These are phyloP conservation scores for Escallonia rubra DNA, from an alignment of 129 eudicot genomes.

Conservation along the genomic window DNA sequence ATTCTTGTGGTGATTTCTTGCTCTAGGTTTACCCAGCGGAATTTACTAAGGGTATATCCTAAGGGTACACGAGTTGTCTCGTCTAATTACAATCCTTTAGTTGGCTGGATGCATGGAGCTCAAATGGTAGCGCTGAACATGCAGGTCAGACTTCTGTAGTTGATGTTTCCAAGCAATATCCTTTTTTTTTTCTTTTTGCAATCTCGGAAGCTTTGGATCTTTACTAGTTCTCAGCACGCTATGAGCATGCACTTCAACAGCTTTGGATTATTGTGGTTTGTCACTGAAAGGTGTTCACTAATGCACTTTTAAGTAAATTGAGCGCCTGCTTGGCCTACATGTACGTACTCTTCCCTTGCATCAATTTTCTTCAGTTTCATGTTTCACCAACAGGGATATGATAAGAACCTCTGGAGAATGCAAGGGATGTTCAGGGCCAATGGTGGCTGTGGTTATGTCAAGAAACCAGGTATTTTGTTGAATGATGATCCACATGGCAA, in stretches of 20 bases:
- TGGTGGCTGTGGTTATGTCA: slow-evolving; percentile 45
- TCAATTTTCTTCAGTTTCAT: neutral
- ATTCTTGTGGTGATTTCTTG: neutral
- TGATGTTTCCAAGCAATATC: neutral
- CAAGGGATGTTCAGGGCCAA: slow-evolving; percentile 44
- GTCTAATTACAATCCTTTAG: slow-evolving; percentile 42
- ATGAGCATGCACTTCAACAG: neutral
- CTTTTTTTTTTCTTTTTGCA: neutral
- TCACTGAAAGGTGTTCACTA: too few relatives aligned
- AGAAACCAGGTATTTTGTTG: slow-evolving; percentile 31
- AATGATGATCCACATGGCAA: slow-evolving; percentile 10
- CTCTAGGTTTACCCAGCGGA: slow-evolving; percentile 45
- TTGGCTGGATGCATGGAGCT: slow-evolving; percentile 62
- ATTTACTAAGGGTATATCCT: slow-evolving; percentile 55
- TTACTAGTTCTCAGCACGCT: neutral
- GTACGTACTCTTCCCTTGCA: neutral
- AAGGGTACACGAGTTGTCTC: slow-evolving; percentile 55
- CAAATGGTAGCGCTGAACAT: slow-evolving; percentile 57
- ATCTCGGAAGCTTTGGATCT: neutral
- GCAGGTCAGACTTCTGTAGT: slow-evolving; percentile 28
- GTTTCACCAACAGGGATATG: slow-evolving; percentile 27
- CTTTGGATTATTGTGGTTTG: neutral
- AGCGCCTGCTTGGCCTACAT: neutral
- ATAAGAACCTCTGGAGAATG: slow-evolving; percentile 32
- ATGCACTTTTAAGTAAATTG: too few relatives aligned